Percentiles rank a stretch among this genome's conserved stretches.
phyloP scores from a whole-genome alignment of 345 rosid species.

The Salix arbutifolia region DNA sequence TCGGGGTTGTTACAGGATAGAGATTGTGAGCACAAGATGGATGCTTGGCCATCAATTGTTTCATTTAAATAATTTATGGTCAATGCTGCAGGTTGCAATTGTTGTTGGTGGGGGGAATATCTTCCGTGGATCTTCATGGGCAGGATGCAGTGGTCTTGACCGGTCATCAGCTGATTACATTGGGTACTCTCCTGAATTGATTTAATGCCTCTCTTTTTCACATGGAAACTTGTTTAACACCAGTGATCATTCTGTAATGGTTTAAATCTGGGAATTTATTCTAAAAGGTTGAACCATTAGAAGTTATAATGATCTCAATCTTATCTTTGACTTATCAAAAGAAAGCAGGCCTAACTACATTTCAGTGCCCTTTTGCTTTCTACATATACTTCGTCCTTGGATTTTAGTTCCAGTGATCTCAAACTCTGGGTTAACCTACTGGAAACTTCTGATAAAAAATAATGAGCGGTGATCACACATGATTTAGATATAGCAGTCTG shows the following conservation, averaged over 20 bases:
- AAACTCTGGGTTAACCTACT: neutral
- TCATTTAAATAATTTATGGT: slow-evolving; percentile 3
- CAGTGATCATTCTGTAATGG: neutral
- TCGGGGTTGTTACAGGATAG: neutral
- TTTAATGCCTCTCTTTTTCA: neutral
- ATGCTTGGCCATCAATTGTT: neutral
- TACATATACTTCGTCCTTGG: neutral
- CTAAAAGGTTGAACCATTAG: neutral
- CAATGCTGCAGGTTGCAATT: slow-evolving; percentile 66
- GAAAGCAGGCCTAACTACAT: neutral
- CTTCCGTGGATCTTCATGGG: slow-evolving; percentile 90
- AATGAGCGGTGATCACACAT: neutral
- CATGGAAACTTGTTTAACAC: neutral
- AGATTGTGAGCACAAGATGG: neutral
- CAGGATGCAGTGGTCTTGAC: slow-evolving; percentile 93
- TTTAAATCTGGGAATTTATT: neutral
- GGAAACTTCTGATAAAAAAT: neutral
- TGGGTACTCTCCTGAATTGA: slow-evolving; percentile 48
- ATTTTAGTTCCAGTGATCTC: neutral
- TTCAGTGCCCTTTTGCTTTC: neutral
- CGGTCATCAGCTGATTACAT: slow-evolving; percentile 96
- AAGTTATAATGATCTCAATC: neutral
- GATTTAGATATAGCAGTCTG: neutral
- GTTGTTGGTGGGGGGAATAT: slow-evolving; percentile 98
- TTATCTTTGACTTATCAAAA: neutral